phyloP scores from a whole-genome alignment of 208 protist genomes.

The Acanthamoeba quina region DNA sequence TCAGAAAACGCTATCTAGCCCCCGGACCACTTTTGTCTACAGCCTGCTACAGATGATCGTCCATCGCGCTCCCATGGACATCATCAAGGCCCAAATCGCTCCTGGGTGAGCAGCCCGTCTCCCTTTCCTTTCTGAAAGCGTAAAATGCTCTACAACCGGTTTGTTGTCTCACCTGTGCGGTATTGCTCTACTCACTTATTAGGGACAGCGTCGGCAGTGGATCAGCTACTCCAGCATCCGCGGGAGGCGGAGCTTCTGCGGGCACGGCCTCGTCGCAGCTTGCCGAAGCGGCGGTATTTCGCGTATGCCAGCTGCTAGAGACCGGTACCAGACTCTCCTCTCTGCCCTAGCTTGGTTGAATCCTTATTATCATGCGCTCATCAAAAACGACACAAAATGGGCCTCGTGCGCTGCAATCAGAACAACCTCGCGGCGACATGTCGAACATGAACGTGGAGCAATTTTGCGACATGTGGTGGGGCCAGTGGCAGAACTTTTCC shows the following conservation, averaged over 20 bases:
- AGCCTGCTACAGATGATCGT: constrained; percentile 31
- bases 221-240: not conserved
- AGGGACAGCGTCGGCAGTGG: not conserved
- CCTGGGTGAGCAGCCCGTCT: not conserved
- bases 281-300: constrained; percentile 26
- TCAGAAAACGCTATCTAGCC: constrained; percentile 20
- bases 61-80: not conserved
- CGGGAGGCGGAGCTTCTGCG: not conserved
- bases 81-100: constrained; percentile 4
- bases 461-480: constrained; percentile 68
- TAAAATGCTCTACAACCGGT: no score
- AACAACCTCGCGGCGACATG: not conserved
- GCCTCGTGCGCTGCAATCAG: not conserved
- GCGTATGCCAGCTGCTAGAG: constrained; percentile 39
- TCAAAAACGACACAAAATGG: no score
- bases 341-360: no score
- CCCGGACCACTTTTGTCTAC: constrained; percentile 2
- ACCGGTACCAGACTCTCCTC: not conserved
- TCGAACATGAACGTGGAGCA: constrained; percentile 10
- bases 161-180: no score
- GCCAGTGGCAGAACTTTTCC: constrained; percentile 61
- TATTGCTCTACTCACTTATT: no score
- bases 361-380: no score
- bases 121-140: no score
- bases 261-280: constrained; percentile 1